Evolutionary conservation across 2,329 filamentous ascomycete genomes (phyloP).

Genomic region (Tricladium varicosporioides): DNA sequence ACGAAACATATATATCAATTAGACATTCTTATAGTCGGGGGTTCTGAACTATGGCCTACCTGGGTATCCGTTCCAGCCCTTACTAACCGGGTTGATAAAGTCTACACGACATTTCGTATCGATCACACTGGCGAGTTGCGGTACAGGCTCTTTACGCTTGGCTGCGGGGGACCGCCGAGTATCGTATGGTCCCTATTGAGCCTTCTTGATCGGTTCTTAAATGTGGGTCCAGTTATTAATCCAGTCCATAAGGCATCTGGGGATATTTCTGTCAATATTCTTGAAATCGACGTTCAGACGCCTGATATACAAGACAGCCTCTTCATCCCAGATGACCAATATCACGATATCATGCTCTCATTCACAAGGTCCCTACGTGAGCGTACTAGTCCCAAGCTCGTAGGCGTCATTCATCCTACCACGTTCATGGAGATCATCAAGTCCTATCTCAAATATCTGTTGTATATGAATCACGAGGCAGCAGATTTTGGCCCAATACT

Average conservation of each 20-base stretch:
- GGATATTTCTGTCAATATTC: neutral
- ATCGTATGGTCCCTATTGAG: neutral
- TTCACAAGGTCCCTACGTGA: too few relatives aligned
- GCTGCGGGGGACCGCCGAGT: neutral
- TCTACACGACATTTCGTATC: neutral
- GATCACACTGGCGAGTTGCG: neutral
- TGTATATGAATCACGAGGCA: neutral
- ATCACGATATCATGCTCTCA: too few relatives aligned
- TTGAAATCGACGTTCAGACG: neutral
- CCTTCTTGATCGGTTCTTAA: neutral
- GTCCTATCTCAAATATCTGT: neutral
- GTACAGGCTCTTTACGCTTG: neutral
- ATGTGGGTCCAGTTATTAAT: neutral
- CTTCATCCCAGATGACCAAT: neutral
- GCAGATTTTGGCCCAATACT: neutral
- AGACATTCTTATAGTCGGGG: neutral
- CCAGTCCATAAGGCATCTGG: neutral
- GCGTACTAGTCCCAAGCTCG: too few relatives aligned
- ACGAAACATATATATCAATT: neutral
- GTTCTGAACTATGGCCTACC: neutral
- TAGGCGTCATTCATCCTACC: neutral
- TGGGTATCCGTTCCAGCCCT: constrained; percentile 3
- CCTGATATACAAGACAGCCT: neutral
- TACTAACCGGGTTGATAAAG: neutral
- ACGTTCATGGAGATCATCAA: neutral